Evolutionary conservation across 2,329 filamentous ascomycete genomes (phyloP).

Genomic region (Cladophialophora psammophila): DNA sequence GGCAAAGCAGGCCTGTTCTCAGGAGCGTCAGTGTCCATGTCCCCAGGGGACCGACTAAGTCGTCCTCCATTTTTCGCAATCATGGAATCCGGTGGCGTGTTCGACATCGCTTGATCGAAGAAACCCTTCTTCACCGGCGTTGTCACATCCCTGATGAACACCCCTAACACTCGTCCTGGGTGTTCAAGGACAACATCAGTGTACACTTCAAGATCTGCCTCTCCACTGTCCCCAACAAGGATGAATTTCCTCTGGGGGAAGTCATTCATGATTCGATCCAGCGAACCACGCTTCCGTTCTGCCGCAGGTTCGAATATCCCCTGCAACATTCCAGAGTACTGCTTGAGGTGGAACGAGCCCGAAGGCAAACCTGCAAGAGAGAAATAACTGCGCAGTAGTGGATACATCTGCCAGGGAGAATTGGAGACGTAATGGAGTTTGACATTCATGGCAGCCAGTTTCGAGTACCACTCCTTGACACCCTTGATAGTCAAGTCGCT

Average conservation of each 20-base stretch:
- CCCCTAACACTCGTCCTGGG: constrained; percentile 79
- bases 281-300: constrained; percentile 86
- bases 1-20: constrained; percentile 51
- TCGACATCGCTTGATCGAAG: constrained; percentile 71
- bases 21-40: constrained; percentile 36
- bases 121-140: constrained; percentile 76
- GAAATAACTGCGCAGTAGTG: constrained; percentile 86
- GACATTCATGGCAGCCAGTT: constrained; percentile 79
- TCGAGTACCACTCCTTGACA: constrained; percentile 86
- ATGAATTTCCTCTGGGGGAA: constrained; percentile 91
- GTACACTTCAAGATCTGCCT: constrained; percentile 96
- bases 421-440: constrained; percentile 98
- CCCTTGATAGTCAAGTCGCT: constrained; percentile 82
- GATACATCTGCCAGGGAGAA: constrained; percentile 96
- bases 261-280: constrained; percentile 85
- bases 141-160: constrained; percentile 96
- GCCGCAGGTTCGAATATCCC: constrained; percentile 98
- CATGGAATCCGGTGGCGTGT: constrained; percentile 39
- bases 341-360: constrained; percentile 93
- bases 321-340: constrained; percentile 95
- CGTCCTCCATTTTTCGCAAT: constrained; percentile 40
- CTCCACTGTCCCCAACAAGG: constrained; percentile 92
- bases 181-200: constrained; percentile 88
- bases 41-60: constrained; percentile 17
- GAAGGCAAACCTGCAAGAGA: constrained; percentile 78